phyloP scores from a whole-genome alignment of 257 asterid species.

The Solanum pimpinellifolium region DNA sequence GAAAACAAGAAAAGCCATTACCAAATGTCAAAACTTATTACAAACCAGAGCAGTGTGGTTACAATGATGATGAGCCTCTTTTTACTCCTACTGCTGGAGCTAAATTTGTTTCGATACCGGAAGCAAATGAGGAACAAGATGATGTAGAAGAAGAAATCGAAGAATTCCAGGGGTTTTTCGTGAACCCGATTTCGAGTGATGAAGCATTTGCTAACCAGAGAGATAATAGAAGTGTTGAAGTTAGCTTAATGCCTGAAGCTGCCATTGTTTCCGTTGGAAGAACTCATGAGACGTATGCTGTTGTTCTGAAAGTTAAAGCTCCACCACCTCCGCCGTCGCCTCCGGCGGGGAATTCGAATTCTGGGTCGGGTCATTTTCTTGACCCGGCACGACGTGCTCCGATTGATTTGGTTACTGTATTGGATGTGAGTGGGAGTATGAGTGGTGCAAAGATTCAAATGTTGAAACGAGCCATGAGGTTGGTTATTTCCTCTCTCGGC shows the following conservation, averaged over 20 bases:
- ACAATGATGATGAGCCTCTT: conserved; percentile 72
- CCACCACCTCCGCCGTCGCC: conserved; percentile 12
- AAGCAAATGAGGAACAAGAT: conserved; percentile 4
- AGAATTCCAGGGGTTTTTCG: conserved; percentile 74
- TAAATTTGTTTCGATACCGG: conserved; percentile 26
- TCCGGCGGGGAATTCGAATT: conserved; percentile 8
- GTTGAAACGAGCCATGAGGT: conserved; percentile 80
- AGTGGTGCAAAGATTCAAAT: conserved; percentile 75
- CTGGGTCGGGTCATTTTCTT: neutral
- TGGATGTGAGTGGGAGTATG: conserved; percentile 78
- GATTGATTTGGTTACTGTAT: conserved; percentile 73
- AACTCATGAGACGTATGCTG: conserved; percentile 47
- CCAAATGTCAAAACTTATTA: neutral
- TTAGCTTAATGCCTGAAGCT: conserved; percentile 51
- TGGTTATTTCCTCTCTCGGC: conserved; percentile 81
- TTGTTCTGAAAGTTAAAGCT: conserved; percentile 64
- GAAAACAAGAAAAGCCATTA: neutral
- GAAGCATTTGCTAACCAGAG: neutral
- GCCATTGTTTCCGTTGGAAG: conserved; percentile 54
- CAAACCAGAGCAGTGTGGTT: conserved; percentile 6
- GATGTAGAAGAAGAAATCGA: conserved; percentile 27
- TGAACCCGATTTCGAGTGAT: conserved; percentile 44
- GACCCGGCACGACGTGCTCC: conserved; percentile 67
- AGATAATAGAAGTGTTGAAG: conserved; percentile 29
- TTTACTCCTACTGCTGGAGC: conserved; percentile 33